Conservation (phyloP, 805 yeast species). For the Wickerhamiella sorbophila region DNA sequence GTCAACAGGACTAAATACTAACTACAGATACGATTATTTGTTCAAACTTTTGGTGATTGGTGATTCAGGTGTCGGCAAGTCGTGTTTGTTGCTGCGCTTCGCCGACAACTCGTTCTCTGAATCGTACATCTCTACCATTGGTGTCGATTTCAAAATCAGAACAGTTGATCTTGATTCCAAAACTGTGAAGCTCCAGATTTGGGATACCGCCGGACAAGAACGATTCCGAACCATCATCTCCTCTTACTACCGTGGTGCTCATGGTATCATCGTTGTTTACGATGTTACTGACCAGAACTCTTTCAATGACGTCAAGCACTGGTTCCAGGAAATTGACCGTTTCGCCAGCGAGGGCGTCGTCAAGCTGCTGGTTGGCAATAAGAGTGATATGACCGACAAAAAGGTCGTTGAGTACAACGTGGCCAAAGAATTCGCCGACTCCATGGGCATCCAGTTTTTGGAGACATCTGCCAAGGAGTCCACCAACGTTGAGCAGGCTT, state of each 20-base stretch:
- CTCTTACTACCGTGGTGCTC: slow-evolving; percentile 96
- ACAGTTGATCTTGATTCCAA: slow-evolving; percentile 80
- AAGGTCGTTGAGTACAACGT: slow-evolving; percentile 91
- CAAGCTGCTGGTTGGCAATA: slow-evolving; percentile 91
- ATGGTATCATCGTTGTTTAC: slow-evolving; percentile 93
- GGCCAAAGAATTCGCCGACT: slow-evolving; percentile 96
- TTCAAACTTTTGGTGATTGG: slow-evolving; percentile 92
- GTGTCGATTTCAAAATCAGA: slow-evolving; percentile 75
- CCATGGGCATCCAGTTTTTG: slow-evolving; percentile 82
- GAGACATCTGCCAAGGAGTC: slow-evolving; percentile 94
- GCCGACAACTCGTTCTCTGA: slow-evolving; percentile 96
- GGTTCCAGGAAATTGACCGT: slow-evolving; percentile 97
- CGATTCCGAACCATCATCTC: slow-evolving; percentile 95
- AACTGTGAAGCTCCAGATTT: slow-evolving; percentile 91
- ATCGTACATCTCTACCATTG: slow-evolving; percentile 93
- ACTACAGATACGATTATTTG: slow-evolving; percentile 84
- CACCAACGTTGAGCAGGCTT: slow-evolving; percentile 96
- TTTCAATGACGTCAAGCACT: slow-evolving; percentile 91
- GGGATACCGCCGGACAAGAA: slow-evolving; percentile 99
- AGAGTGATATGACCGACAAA: slow-evolving; percentile 86
- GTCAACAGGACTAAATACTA: slow-evolving; percentile 4
- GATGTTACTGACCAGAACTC: slow-evolving; percentile 86
- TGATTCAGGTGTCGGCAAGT: slow-evolving; percentile 97
- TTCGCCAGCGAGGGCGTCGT: slow-evolving; percentile 96
- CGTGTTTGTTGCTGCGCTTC: slow-evolving; percentile 85